Evolutionary conservation across 2,329 filamentous ascomycete genomes (phyloP).

Genomic region (Mariannaea sp.): DNA sequence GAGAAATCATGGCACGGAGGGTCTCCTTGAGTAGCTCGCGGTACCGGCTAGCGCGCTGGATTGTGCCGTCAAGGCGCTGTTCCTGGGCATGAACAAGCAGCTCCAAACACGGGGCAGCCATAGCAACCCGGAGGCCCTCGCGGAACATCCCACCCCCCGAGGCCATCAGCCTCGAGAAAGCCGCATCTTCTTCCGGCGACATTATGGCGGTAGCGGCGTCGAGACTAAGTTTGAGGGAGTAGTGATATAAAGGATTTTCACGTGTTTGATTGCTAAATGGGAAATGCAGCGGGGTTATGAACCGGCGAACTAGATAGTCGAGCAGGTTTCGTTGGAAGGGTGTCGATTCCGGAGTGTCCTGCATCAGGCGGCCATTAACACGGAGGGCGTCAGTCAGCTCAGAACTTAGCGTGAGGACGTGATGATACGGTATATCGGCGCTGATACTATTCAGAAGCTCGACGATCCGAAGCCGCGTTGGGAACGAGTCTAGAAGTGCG

Average conservation of each 20-base stretch:
- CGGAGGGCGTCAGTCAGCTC: constrained; percentile 40
- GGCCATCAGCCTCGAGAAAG: constrained; percentile 45
- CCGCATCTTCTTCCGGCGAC: constrained; percentile 43
- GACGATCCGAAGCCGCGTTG: constrained; percentile 42
- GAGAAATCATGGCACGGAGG: constrained; percentile 35
- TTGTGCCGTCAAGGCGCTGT: constrained; percentile 38
- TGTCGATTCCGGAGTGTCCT: constrained; percentile 23
- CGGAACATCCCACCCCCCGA: constrained; percentile 49
- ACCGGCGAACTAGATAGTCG: constrained; percentile 58
- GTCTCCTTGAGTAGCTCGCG: constrained; percentile 41
- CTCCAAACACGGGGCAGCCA: constrained; percentile 43
- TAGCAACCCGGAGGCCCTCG: constrained; percentile 43
- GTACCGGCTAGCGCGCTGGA: constrained; percentile 35
- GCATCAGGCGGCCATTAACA: constrained; percentile 28
- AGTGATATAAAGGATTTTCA: constrained; percentile 53
- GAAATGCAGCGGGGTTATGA: constrained; percentile 59
- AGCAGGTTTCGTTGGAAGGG: constrained; percentile 54
- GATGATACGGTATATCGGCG: constrained; percentile 42
- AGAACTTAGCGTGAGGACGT: constrained; percentile 42
- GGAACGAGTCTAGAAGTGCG: constrained; percentile 43
- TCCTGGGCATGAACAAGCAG: constrained; percentile 42
- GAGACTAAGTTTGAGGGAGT: constrained; percentile 53
- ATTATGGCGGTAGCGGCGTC: constrained; percentile 48
- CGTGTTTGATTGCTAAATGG: constrained; percentile 51
- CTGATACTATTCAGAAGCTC: constrained; percentile 43